Evolutionary conservation across 768 basidiomycete genomes (phyloP).

Genomic region (Holtermannia corniformis): DNA sequence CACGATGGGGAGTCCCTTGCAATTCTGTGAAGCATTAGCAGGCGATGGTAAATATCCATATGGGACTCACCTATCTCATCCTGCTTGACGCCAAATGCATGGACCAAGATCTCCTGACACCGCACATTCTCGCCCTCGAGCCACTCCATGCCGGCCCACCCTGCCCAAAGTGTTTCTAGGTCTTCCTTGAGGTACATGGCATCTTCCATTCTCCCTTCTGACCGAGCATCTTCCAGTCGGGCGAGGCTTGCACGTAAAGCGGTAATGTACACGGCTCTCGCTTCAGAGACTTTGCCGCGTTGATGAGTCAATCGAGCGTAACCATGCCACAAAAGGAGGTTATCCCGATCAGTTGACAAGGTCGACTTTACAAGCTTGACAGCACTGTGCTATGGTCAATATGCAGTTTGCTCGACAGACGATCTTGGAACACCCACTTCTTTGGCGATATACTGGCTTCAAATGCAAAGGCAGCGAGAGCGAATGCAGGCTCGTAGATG

Average conservation of each 20-base stretch:
- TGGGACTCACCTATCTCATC: not conserved
- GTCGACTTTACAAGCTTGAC: constrained; percentile 41
- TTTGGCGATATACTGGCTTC: constrained; percentile 33
- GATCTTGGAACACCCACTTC: not conserved
- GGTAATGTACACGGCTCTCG: constrained; percentile 42
- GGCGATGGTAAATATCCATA: constrained; percentile 1
- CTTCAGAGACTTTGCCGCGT: constrained; percentile 38
- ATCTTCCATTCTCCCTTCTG: not conserved
- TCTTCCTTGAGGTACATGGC: constrained; percentile 12
- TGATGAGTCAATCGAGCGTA: constrained; percentile 41
- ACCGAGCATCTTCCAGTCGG: not conserved
- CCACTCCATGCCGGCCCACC: constrained; percentile 45
- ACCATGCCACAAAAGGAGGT: constrained; percentile 43
- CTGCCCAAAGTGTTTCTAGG: constrained; percentile 32
- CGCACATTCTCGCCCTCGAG: constrained; percentile 17
- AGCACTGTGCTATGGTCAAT: constrained; percentile 24
- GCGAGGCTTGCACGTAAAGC: constrained; percentile 33
- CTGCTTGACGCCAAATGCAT: constrained; percentile 6
- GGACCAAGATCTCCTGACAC: constrained; percentile 15
- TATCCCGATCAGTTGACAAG: constrained; percentile 33
- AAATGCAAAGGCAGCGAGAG: constrained; percentile 36
- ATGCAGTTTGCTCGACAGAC: too few relatives aligned
- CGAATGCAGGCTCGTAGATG: constrained; percentile 33
- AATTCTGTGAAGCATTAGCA: constrained; percentile 6
- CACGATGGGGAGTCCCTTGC: constrained; percentile 4